Evolutionary conservation across 805 yeast species (phyloP).

Genomic region (Saturnispora silvae): DNA sequence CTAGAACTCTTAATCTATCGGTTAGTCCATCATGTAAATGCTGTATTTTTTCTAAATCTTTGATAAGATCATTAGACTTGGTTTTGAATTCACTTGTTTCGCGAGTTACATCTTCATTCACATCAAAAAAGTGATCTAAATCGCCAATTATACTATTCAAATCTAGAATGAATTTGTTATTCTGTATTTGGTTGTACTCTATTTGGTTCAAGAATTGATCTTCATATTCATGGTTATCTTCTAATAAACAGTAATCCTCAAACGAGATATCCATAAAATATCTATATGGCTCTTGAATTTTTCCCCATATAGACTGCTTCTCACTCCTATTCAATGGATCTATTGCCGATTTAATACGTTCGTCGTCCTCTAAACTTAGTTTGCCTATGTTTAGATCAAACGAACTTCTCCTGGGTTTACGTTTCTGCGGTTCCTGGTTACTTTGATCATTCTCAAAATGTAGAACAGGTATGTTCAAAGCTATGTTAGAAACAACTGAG

Average conservation of each 20-base stretch:
- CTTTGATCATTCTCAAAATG: constrained; percentile 7
- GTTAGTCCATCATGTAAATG: constrained; percentile 36
- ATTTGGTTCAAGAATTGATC: constrained; percentile 30
- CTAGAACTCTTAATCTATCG: constrained; percentile 47
- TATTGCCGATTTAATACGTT: background rate
- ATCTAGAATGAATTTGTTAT: constrained; percentile 31
- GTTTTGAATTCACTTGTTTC: constrained; percentile 58
- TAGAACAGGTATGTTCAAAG: constrained; percentile 37
- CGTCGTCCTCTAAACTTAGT: background rate
- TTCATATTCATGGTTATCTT: constrained; percentile 31
- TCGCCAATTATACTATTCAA: constrained; percentile 35
- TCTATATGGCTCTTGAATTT: constrained; percentile 1
- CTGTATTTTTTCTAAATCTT: constrained; percentile 33
- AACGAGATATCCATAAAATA: constrained; percentile 25
- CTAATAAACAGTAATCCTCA: constrained; percentile 31
- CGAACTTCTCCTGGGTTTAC: background rate
- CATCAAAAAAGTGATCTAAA: constrained; percentile 37
- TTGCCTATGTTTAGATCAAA: background rate
- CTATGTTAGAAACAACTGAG: constrained; percentile 55
- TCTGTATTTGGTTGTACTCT: constrained; percentile 17
- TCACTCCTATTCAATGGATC: constrained; percentile 33
- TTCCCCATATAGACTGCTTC: constrained; percentile 24
- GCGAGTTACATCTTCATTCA: constrained; percentile 46
- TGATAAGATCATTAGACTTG: constrained; percentile 41
- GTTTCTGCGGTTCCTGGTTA: background rate